Base-by-base conservation (phyloP, 2,329 filamentous ascomycete species). In the Phoma sp. region DNA sequence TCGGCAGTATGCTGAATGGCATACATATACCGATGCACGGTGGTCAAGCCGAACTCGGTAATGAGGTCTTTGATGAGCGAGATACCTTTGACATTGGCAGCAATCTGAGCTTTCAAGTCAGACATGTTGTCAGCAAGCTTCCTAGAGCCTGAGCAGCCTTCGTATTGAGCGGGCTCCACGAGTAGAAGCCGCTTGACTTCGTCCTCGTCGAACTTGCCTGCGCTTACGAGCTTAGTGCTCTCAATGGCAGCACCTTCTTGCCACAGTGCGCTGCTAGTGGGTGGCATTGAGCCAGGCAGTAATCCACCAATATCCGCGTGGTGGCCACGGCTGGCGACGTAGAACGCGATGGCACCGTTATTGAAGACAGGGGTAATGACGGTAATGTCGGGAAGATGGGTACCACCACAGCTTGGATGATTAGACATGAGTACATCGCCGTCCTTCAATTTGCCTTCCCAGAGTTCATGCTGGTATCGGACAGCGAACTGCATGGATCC, bases 331-430 rank as follows among this genome's bases (percentile, higher is more conserved):
- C 68, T 73, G 0, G 76, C 76, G 11, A 73, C 71, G 30, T 76
- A 78, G 73, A 92, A 92, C 2, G 38, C 47, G 47, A 91, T 81
- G 52, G 92, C 91, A 14, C 87, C 83, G 46, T 87, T 83, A 1
- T 85, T 86, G 40, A 77, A 78, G 2, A 78, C 71, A 11, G 76
- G 76, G 1, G 76, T 77, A 1, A 78, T 72, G 5, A 78, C 74
- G 1, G 77, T 79, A 5, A 79, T 60, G 40, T 78, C 77, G 0
- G 77, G 77, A 1, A 79, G 54, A 64, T 78, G 75, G 0, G 74
- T 77, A 10, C 76, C 76, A 33, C 77, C 77, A 48, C 69, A 71
- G 12, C 63, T 53, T 1, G 77, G 76, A 54, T 77, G 74, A 42
- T 79, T 80, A 9, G 73, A 73, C 7, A 76, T 53, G 12, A 78